A percentile compares a stretch with the other conserved stretches of the same genome.
Evolutionary conservation across 441 rosid genomes (phyloP).

Genomic region (Gossypium gossypioides): DNA sequence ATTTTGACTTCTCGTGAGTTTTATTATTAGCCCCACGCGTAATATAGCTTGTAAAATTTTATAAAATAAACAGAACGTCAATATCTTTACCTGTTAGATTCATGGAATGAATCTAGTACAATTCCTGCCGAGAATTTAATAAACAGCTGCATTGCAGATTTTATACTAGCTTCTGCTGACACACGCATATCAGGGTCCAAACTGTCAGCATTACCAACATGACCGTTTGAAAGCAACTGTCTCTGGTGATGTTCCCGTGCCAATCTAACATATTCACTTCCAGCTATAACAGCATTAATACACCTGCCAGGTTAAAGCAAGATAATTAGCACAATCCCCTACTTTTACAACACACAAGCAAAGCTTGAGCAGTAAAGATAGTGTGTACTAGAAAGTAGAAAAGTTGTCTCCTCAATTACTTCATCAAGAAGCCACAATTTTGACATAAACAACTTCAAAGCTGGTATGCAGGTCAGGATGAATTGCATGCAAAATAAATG

Average conservation of each 20-base stretch:
- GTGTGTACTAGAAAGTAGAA: background rate
- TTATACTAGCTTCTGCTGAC: conserved; percentile 84
- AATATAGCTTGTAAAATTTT: background rate
- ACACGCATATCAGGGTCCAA: conserved; percentile 60
- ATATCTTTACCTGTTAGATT: conserved; percentile 62
- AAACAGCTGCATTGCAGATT: conserved; percentile 86
- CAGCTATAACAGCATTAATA: conserved; percentile 82
- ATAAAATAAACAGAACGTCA: background rate
- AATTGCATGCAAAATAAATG: background rate
- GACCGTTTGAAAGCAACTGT: conserved; percentile 63
- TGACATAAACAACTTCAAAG: background rate
- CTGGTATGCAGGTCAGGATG: background rate
- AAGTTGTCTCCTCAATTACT: background rate
- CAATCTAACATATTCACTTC: conserved; percentile 75
- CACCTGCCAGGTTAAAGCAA: conserved; percentile 45
- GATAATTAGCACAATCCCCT: background rate
- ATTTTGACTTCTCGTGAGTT: background rate
- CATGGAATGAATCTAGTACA: conserved; percentile 79
- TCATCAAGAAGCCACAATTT: background rate
- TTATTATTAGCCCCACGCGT: background rate
- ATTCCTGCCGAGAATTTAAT: conserved; percentile 78
- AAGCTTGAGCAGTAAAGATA: background rate
- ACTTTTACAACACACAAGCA: background rate
- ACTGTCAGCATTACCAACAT: conserved; percentile 44
- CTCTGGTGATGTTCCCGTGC: conserved; percentile 81